Conservation (phyloP, 305 asterid genomes). For the Vinca major region DNA sequence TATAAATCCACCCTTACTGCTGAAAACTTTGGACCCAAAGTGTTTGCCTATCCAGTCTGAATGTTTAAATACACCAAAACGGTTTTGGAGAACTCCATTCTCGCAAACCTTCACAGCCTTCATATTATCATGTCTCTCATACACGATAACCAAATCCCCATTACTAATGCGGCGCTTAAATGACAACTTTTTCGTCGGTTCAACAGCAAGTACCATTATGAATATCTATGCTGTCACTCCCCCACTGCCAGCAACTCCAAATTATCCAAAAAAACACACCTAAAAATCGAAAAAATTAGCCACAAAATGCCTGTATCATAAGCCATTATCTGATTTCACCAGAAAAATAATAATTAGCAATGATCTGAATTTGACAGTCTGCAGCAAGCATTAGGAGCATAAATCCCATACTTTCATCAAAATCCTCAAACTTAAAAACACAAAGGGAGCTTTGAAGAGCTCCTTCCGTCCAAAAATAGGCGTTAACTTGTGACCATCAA, state of each 20-base stretch:
- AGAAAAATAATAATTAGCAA: no score
- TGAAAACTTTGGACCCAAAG: constrained; percentile 75
- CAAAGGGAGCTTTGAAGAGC: no score
- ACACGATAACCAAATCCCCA: constrained; percentile 77
- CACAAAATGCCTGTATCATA: neutral
- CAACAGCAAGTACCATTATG: constrained; percentile 36
- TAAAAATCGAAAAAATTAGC: neutral
- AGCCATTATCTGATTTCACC: no score
- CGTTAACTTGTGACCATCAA: no score
- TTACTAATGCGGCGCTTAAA: constrained; percentile 43
- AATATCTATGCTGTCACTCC: no score
- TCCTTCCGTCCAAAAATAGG: neutral
- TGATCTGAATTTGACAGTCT: no score
- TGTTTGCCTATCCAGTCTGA: constrained; percentile 82
- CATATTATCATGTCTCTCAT: constrained; percentile 67
- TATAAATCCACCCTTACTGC: constrained; percentile 69
- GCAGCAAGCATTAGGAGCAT: no score
- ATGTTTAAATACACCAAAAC: constrained; percentile 86
- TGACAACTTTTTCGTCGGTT: constrained; percentile 41
- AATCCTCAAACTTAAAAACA: no score
- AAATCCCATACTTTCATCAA: no score
- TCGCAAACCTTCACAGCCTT: constrained; percentile 62
- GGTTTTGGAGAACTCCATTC: constrained; percentile 62
- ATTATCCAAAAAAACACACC: neutral
- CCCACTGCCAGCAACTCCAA: neutral